A percentile compares a stretch with the other conserved stretches of the same genome.
These are phyloP conservation scores for Trypanosomatidae sp. DNA, from an alignment of 208 protist genomes.

Conservation along the genomic window DNA sequence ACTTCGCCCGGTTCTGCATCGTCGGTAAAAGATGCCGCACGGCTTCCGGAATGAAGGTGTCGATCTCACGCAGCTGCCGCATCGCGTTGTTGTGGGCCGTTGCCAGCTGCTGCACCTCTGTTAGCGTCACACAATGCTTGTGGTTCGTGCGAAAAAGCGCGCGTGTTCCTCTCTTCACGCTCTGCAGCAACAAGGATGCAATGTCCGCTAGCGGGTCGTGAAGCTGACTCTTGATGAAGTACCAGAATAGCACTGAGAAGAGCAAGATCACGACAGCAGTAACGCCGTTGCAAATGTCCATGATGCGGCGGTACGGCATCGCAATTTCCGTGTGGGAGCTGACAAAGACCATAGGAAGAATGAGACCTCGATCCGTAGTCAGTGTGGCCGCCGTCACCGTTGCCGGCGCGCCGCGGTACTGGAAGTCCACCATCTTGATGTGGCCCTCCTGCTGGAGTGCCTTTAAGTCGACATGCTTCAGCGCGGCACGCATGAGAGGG, in stretches of 20 bases:
- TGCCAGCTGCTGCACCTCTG: conserved; percentile 23
- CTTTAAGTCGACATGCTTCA: conserved; percentile 28
- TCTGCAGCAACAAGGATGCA: conserved; percentile 10
- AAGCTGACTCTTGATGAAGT: not conserved
- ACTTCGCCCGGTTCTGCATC: too few species aligned
- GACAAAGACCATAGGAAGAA: conserved; percentile 6
- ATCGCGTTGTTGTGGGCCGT: conserved; percentile 18
- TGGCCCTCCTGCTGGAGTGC: conserved; percentile 7
- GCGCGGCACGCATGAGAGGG: conserved; percentile 38
- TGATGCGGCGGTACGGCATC: conserved; percentile 8
- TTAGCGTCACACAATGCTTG: conserved; percentile 2
- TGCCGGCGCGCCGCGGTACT: conserved; percentile 3
- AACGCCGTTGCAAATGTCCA: conserved; percentile 13
- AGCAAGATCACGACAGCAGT: not conserved
- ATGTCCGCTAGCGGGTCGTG: too few species aligned
- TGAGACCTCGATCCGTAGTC: not conserved
- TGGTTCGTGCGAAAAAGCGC: not conserved
- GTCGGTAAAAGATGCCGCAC: not conserved
- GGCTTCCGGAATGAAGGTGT: conserved; percentile 21
- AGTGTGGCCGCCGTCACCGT: conserved; percentile 1
- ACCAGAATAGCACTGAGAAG: not conserved
- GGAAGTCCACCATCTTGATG: conserved; percentile 9
- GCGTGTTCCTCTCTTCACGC: not conserved
- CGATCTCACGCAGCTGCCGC: conserved; percentile 16
- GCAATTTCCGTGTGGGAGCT: conserved; percentile 2